Conservation (phyloP, 2,329 filamentous ascomycete species). For the Aureobasidium sp. region DNA sequence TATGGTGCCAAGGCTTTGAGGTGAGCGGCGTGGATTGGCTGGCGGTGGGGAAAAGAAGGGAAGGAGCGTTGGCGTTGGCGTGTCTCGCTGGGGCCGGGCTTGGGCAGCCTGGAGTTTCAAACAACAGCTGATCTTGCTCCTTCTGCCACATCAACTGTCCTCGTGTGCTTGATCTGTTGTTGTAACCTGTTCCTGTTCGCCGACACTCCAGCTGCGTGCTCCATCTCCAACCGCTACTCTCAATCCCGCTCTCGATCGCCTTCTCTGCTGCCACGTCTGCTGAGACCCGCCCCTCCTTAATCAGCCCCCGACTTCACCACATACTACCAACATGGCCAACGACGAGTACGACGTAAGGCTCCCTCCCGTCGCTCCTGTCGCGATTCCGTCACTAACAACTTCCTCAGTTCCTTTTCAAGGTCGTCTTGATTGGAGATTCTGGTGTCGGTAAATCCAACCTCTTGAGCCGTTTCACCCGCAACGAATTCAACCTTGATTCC, state of each 20-base stretch:
- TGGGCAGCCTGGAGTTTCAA: constrained; percentile 7
- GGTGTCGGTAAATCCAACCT: constrained; percentile 99
- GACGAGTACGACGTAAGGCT: constrained; percentile 97
- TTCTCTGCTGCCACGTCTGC: background rate
- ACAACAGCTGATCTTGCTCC: constrained; percentile 2
- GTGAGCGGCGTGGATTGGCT: background rate
- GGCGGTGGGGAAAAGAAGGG: background rate
- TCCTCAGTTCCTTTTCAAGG: constrained; percentile 95
- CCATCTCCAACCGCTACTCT: background rate
- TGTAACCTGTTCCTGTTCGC: background rate
- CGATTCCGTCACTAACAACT: constrained; percentile 22
- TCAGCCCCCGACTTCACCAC: background rate
- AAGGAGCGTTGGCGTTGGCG: background rate
- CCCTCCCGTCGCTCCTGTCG: background rate
- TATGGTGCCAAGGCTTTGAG: background rate
- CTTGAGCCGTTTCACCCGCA: constrained; percentile 97
- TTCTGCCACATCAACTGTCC: background rate
- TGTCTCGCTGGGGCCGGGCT: background rate
- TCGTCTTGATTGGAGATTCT: constrained; percentile 98
- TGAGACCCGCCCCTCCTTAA: constrained; percentile 8
- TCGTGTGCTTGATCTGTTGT: background rate
- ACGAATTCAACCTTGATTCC: constrained; percentile 99
- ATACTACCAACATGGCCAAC: constrained; percentile 71
- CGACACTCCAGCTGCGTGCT: background rate
- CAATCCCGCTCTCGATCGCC: background rate